phyloP scores from a whole-genome alignment of 108 stramenopile genomes.

The Nitzschia sp. region DNA sequence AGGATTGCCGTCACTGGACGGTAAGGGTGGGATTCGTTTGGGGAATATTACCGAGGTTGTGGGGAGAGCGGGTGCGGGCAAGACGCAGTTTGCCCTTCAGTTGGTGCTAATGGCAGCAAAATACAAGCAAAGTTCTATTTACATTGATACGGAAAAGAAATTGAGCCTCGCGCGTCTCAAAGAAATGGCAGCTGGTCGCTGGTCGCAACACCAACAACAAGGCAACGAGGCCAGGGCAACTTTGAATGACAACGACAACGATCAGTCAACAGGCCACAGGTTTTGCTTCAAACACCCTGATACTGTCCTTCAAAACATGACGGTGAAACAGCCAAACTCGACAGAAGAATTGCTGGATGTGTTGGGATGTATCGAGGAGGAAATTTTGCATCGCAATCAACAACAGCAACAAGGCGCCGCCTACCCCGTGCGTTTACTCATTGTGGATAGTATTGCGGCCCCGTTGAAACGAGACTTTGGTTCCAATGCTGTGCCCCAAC shows the following conservation, averaged over 20 bases:
- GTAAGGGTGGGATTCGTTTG: slow-evolving; percentile 65
- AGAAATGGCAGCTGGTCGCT: slow-evolving; percentile 52
- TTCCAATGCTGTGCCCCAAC: slow-evolving; percentile 38
- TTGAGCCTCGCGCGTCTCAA: slow-evolving; percentile 58
- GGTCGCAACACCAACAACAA: background rate
- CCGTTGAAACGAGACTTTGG: slow-evolving; percentile 73
- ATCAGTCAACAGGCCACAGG: background rate
- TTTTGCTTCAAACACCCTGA: slow-evolving; percentile 22
- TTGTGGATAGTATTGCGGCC: slow-evolving; percentile 89
- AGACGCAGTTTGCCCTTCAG: slow-evolving; percentile 81
- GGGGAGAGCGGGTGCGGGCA: slow-evolving; percentile 76
- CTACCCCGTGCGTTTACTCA: slow-evolving; percentile 66
- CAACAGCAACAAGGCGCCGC: too few relatives aligned
- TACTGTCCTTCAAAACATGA: slow-evolving; percentile 66
- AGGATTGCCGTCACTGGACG: slow-evolving; percentile 62
- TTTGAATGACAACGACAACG: background rate
- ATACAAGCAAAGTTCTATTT: slow-evolving; percentile 60
- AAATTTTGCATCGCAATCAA: slow-evolving; percentile 64
- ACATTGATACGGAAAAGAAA: slow-evolving; percentile 85
- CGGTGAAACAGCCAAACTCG: slow-evolving; percentile 52
- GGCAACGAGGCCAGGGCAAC: background rate
- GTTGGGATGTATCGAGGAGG: slow-evolving; percentile 52
- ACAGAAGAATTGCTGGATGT: slow-evolving; percentile 60
- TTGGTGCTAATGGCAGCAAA: slow-evolving; percentile 67
- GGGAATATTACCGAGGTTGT: slow-evolving; percentile 74